Percentiles rank a stretch among this genome's conserved stretches.
These are phyloP conservation scores for Leishmania guyanensis DNA, from an alignment of 208 protist genomes.

Conservation along the genomic window DNA sequence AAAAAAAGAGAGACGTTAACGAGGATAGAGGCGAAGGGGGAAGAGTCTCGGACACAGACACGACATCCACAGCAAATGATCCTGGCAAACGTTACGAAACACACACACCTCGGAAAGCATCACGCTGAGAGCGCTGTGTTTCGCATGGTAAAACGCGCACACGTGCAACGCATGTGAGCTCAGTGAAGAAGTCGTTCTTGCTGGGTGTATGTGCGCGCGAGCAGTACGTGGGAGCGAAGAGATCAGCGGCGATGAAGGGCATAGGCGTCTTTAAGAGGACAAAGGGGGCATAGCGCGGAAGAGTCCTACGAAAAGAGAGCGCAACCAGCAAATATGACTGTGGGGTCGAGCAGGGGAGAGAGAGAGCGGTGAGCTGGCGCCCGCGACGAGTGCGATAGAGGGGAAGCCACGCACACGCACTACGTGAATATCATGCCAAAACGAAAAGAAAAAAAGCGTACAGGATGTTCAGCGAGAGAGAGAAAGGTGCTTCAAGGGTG, in stretches of 20 bases:
- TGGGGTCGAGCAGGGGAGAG: neutral
- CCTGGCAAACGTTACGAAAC: neutral
- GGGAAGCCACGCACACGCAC: neutral
- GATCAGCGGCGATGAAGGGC: neutral
- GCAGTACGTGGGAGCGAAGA: neutral
- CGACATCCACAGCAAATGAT: neutral
- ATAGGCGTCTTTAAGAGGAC: too few species aligned
- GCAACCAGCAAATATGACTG: neutral
- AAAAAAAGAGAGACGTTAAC: neutral
- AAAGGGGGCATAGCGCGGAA: neutral
- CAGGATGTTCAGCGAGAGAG: neutral
- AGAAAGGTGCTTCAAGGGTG: neutral
- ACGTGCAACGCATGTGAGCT: neutral
- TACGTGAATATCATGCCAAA: neutral
- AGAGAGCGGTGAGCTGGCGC: neutral
- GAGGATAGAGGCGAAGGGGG: neutral
- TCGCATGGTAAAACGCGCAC: too few species aligned
- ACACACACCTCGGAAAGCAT: neutral
- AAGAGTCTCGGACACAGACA: neutral
- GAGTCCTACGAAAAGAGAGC: neutral
- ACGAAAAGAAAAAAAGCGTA: neutral
- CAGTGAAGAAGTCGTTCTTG: neutral
- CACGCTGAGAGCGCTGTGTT: too few species aligned
- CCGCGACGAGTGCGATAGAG: neutral
- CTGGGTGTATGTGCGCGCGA: neutral